Base-by-base conservation (phyloP, 78 protist species). In the Dictyostelium citrinum region DNA sequence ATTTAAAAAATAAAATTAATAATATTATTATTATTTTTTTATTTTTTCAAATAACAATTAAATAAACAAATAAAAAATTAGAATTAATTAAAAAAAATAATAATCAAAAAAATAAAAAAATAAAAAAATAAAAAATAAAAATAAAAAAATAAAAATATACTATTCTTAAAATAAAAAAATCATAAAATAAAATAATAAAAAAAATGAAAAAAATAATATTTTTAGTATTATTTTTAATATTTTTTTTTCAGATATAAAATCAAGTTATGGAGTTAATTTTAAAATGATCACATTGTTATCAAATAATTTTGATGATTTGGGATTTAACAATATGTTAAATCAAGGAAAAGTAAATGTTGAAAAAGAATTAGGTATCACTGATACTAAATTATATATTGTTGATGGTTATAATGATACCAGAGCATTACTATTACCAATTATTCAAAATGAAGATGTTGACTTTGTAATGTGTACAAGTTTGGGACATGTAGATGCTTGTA, bases 291-390 rank as follows among this genome's bases (percentile, higher is more conserved):
- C 72, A 27, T 64, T 64, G 3, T 12, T 64, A 2, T 22, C 72
- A 24, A 20, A 27, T 20, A 64, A n/a, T 10, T n/a, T 64, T 24
- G 5, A 64, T 58, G 93, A 88, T 78, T 29, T 86, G 4, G 92
- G 92, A 14, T 86, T 43, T 31, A 86, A 86, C 45, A 75, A 46
- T 43, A 70, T 70, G 76, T 70, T 74, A 7, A 86, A 86, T 31
- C n/a, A 41, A 14, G 92, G 51, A n/a, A 79, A n/a, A 51, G 46
- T 86, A 0, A 27, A 27, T 20, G 46, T 41, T 14, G 51, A 58
- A 27, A 79, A 80, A 24, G 14, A 3, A 10, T 43, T 76, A 0
- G 31, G 33, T 14, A 16, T 86, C 1, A 4, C 58, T 12, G 60
- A 61, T 2, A 35, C 74, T 2, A 51, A n/a, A 14, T 17, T 51